phyloP scores from a whole-genome alignment of 75 land plant species.

The Pinus tabuliformis region DNA sequence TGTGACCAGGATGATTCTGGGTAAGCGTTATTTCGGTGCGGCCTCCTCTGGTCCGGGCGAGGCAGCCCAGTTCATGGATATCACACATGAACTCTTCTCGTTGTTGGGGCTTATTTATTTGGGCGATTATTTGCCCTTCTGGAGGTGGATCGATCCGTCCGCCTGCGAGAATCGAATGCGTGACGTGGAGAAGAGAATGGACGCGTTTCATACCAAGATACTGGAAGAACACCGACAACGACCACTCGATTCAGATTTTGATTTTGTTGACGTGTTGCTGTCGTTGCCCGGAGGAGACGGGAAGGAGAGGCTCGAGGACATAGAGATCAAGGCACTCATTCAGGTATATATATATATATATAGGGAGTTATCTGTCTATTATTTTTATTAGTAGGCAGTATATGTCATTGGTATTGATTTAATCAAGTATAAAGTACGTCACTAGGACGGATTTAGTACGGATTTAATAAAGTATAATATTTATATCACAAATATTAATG shows the following conservation, averaged over 20 bases:
- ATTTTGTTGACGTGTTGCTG: slow-evolving; percentile 80
- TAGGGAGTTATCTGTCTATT: too few relatives aligned
- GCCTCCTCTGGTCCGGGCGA: slow-evolving; percentile 48
- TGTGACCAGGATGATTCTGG: slow-evolving; percentile 81
- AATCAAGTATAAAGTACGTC: too few relatives aligned
- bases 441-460: too few relatives aligned
- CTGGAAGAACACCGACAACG: slow-evolving; percentile 60
- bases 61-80: slow-evolving; percentile 69
- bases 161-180: slow-evolving; percentile 54
- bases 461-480: too few relatives aligned
- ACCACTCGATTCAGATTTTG: slow-evolving; percentile 5
- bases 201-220: slow-evolving; percentile 61
- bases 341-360: slow-evolving; percentile 35
- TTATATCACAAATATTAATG: too few relatives aligned
- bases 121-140: slow-evolving; percentile 77
- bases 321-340: slow-evolving; percentile 80
- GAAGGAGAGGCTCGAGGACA: slow-evolving; percentile 60
- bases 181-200: slow-evolving; percentile 58
- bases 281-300: slow-evolving; percentile 76
- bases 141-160: slow-evolving; percentile 67
- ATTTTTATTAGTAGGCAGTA: too few relatives aligned
- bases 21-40: slow-evolving; percentile 80
- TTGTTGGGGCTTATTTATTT: slow-evolving; percentile 65
- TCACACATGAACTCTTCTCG: slow-evolving; percentile 60
- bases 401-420: too few relatives aligned